phyloP scores from a whole-genome alignment of 2,329 filamentous ascomycete genomes.

The Aspergillus thermomutatus region DNA sequence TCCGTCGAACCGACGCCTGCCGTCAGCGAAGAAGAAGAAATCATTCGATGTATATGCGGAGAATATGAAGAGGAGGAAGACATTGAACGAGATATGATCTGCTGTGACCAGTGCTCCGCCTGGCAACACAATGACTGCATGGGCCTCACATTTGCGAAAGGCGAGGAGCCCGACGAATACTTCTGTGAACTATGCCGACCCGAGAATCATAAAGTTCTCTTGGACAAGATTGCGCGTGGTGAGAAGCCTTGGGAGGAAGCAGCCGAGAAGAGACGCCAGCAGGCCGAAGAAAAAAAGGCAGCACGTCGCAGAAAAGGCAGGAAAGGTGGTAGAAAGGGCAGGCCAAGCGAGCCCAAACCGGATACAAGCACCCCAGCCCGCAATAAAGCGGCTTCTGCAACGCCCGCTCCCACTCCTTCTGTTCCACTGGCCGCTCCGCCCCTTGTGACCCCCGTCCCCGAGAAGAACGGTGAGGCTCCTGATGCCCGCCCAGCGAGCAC shows the following conservation, averaged over 20 bases:
- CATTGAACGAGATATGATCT: constrained; percentile 88
- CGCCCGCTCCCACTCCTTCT: constrained; percentile 19
- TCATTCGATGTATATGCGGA: constrained; percentile 92
- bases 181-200: constrained; percentile 90
- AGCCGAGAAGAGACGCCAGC: constrained; percentile 61
- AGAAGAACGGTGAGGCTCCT: constrained; percentile 25
- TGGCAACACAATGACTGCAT: constrained; percentile 99
- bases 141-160: constrained; percentile 71
- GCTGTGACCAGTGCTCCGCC: constrained; percentile 84
- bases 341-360: constrained; percentile 60
- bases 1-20: constrained; percentile 45
- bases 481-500: constrained; percentile 27
- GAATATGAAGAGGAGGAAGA: constrained; percentile 82
- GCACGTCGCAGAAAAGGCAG: constrained; percentile 57
- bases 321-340: constrained; percentile 57
- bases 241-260: constrained; percentile 82
- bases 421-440: constrained; percentile 11
- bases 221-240: constrained; percentile 73
- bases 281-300: constrained; percentile 56
- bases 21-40: constrained; percentile 57
- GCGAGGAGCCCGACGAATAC: constrained; percentile 78
- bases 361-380: constrained; percentile 42
- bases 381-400: constrained; percentile 23
- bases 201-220: constrained; percentile 73
- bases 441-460: constrained; percentile 20